Base-by-base conservation (phyloP, 2,329 filamentous ascomycete species). In the Rosellinia necatrix region DNA sequence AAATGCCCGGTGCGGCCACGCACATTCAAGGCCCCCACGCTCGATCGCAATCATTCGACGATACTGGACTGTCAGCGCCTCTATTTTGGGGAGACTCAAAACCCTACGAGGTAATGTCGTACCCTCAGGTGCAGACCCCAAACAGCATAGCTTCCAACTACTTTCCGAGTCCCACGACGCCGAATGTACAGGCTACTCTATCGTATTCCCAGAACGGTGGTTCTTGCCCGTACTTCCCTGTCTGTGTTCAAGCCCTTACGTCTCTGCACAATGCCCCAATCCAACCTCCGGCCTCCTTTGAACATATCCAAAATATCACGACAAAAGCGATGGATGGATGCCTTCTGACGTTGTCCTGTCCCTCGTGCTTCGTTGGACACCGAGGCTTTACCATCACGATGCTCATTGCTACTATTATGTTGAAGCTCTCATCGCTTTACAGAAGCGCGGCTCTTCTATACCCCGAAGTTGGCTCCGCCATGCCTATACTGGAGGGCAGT, bases 361-460 rank as follows among this genome's bases (percentile, higher is more conserved):
- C 68, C 0, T 68, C 69, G 21, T 82, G 79, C 65, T 75, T 80
- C 69, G 73, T 69, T 52, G 70, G 71, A 10, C 73, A 74, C 1
- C 76, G 74, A 2, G 74, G 72, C 3, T 75, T 78, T 43, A 79
- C 78, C 1, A 71, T 74, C 0, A 74, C 75, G 4, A 81, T 80
- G 78, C 71, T 81, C 0, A 70, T 81, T n/a, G 77, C 75, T 0
- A 80, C 78, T 0, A 70, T 81, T 17, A 74, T 82, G 15, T 74
- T 75, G 44, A 78, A 80, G 63, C 75, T 79, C 42, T 75, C 77
- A 1, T 75, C 73, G 1, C 74, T 78, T 49, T 81, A 81, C 66
- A 75, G 74, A 53, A 71, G 70, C 15, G 76, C 75, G 2, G 74
- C 71, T 8, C 68, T 74, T 43, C 66, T 70, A 3, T 74, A 76